Base-by-base conservation (phyloP, 768 basidiomycete species). In the Stropharia rugosoannulata region DNA sequence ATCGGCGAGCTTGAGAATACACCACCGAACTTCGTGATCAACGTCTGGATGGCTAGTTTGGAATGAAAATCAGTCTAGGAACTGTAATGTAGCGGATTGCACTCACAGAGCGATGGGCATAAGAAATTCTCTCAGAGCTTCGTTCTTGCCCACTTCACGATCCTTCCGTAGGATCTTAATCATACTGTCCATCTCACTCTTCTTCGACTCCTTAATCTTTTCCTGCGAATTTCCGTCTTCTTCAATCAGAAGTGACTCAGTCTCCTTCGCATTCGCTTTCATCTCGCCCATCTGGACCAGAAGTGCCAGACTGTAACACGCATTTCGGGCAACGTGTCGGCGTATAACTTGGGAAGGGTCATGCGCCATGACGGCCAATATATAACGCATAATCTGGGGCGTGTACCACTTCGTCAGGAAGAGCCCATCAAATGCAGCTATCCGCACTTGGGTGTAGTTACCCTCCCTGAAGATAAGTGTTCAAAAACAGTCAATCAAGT, bases 381-480 rank as follows among this genome's bases (percentile, higher is more conserved):
- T 78, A 66, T 98, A 98, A 12, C 85, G 84, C 83, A 92, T 90
- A 62, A 95, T 85, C 64, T 84, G 82, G 36, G 86, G 86, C 1
- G 87, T 80, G 68, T 93, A 87, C 93, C 94, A 89, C 72, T 93
- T 87, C 55, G 89, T 89, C 68, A 94, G 73, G 78, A 96, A 87
- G 9, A 98, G 79, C 35, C 93, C 91, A 70, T 99, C 97, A 62
- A 99, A 97, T 3, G 97, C 96, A 4, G 91, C 87, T 43, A 93
- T 82, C 44, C 97, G 88, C 43, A 99, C 91, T 66, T 92, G 89
- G 2, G 87, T 88, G 63, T 89, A 94, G 66, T 98, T 97, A 39
- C 96, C 97, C 72, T 97, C 94, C 22, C 95, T 95, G 61, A 25
- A 53, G n/a, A 4, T 15, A 40, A 19, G 11, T 56, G 52, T 43